phyloP scores from a whole-genome alignment of 257 asterid genomes.

The Solanum rostratum region DNA sequence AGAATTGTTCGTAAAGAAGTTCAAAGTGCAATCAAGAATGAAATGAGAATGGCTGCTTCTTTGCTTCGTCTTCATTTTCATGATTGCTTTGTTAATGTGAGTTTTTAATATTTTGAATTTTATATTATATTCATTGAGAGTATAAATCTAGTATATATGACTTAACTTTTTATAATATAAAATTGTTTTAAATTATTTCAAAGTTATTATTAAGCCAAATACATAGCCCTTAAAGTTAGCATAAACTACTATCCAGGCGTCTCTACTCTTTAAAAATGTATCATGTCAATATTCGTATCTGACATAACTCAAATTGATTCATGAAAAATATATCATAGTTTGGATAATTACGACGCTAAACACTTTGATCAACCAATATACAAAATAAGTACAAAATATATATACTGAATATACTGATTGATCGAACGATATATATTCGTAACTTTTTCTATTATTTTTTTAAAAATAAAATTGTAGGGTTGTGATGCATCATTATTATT shows the following conservation, averaged over 20 bases:
- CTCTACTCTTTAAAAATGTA: not conserved
- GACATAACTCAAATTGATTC: not conserved
- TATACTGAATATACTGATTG: too few relatives aligned
- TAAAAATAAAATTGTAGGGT: conserved; percentile 29
- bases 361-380: not conserved
- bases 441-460: not conserved
- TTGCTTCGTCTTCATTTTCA: conserved; percentile 72
- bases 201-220: not conserved
- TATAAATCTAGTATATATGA: not conserved
- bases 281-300: not conserved
- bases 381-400: not conserved
- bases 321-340: not conserved
- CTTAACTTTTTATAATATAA: not conserved
- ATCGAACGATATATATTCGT: not conserved
- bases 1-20: conserved; percentile 47
- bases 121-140: accelerated
- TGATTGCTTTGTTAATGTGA: conserved; percentile 76
- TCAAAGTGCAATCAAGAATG: conserved; percentile 43
- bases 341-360: not conserved
- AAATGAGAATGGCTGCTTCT: conserved; percentile 84
- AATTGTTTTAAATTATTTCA: not conserved
- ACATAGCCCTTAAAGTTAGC: not conserved
- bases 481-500: conserved; percentile 71
- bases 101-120: not conserved
- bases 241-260: not conserved